Percentiles rank a stretch among this genome's conserved stretches.
These are phyloP conservation scores for Citrus reticulata DNA, from an alignment of 345 rosid genomes.

Conservation along the genomic window DNA sequence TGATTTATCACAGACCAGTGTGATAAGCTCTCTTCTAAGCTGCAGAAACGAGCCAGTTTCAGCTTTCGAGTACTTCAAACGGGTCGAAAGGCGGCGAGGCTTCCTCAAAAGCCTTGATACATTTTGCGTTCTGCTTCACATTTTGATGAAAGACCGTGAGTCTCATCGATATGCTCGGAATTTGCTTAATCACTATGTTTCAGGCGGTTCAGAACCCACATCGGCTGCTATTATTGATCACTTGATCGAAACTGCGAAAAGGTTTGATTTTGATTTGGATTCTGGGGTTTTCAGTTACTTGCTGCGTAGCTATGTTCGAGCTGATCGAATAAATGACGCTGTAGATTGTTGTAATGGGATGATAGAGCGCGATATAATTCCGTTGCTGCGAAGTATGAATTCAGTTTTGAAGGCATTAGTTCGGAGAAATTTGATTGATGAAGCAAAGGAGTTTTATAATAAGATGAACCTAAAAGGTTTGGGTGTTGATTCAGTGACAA, in stretches of 20 bases:
- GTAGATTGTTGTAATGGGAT: conserved; percentile 38
- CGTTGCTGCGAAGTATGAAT: conserved; percentile 31
- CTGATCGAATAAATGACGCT: conserved; percentile 35
- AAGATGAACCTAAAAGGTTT: conserved; percentile 44
- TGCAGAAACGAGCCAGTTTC: conserved; percentile 35
- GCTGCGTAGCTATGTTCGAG: conserved; percentile 51
- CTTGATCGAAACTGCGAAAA: conserved; percentile 36
- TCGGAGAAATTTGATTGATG: conserved; percentile 34
- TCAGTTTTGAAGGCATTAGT: conserved; percentile 40
- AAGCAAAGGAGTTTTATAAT: conserved; percentile 42
- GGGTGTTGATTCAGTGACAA: conserved; percentile 41
- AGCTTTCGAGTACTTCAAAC: conserved; percentile 43
- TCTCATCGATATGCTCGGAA: conserved; percentile 28
- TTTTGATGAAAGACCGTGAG: conserved; percentile 34
- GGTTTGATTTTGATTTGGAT: conserved; percentile 41
- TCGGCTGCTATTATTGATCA: conserved; percentile 35
- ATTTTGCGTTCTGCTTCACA: conserved; percentile 56
- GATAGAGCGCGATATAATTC: conserved; percentile 40
- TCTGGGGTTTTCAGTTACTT: conserved; percentile 49
- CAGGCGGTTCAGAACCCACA: conserved; percentile 32
- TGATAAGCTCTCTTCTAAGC: conserved; percentile 41
- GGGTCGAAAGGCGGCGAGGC: conserved; percentile 30
- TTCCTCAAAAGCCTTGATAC: conserved; percentile 32
- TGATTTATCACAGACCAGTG: conserved; percentile 18
- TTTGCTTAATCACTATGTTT: conserved; percentile 37